Evolutionary conservation across 1,139 yeast species (phyloP).

Genomic region (Yamadazyma triangularis): DNA sequence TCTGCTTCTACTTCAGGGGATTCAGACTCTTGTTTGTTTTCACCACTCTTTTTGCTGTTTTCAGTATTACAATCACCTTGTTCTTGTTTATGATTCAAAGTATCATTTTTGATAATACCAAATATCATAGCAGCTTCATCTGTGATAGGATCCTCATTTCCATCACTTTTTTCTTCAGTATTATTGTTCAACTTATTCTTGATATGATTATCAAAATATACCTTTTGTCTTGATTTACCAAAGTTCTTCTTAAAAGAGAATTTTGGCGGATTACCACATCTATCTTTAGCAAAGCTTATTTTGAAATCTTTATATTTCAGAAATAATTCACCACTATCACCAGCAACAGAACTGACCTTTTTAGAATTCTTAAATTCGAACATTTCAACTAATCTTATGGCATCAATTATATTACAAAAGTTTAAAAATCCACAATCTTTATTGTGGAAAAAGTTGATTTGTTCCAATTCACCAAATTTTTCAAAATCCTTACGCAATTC

Average conservation of each 20-base stretch:
- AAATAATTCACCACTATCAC: conserved; percentile 28
- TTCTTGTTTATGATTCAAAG: conserved; percentile 4
- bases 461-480: conserved; percentile 41
- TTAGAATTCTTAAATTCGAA: conserved; percentile 22
- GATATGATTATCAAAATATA: conserved; percentile 10
- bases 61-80: conserved; percentile 2
- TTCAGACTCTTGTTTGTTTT: conserved; percentile 1
- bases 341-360: conserved; percentile 16
- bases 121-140: conserved; percentile 47
- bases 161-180: conserved; percentile 1
- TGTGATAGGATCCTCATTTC: conserved; percentile 14
- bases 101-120: conserved; percentile 34
- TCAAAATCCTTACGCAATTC: conserved; percentile 36
- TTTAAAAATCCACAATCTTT: conserved; percentile 46
- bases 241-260: conserved; percentile 36
- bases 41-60: background rate
- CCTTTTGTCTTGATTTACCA: conserved; percentile 13
- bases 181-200: conserved; percentile 8
- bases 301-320: conserved; percentile 35
- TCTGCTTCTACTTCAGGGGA: conserved; percentile 1
- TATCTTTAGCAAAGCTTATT: conserved; percentile 44
- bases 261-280: conserved; percentile 47
- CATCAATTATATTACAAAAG: conserved; percentile 37
- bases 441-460: conserved; percentile 42
- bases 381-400: conserved; percentile 30